Conservation (phyloP, 805 yeast species). For the Pichia scutulata region DNA sequence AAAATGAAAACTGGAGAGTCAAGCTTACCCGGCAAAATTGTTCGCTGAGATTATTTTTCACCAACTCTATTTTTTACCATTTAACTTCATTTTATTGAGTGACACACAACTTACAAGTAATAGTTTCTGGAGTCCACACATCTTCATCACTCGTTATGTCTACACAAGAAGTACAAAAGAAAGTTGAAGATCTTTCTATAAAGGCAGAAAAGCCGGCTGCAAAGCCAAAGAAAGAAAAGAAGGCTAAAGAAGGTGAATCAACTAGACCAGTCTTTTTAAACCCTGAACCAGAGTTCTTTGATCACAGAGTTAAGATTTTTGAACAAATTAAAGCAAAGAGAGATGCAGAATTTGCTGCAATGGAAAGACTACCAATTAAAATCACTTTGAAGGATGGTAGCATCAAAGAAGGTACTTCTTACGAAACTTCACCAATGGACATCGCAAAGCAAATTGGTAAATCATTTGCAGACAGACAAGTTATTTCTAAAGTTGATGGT, state of each 20-base stretch:
- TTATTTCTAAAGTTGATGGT: conserved; percentile 87
- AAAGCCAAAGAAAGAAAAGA: conserved; percentile 16
- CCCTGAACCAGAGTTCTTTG: conserved; percentile 82
- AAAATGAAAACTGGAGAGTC: background rate
- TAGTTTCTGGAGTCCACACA: background rate
- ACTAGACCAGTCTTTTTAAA: conserved; percentile 43
- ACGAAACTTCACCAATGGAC: conserved; percentile 85
- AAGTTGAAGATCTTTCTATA: conserved; percentile 40
- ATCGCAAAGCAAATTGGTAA: conserved; percentile 81
- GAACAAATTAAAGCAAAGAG: conserved; percentile 72
- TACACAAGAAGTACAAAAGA: conserved; percentile 38
- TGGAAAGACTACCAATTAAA: conserved; percentile 52
- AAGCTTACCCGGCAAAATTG: conserved; percentile 7
- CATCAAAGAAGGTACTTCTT: conserved; percentile 67
- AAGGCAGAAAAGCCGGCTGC: conserved; percentile 14
- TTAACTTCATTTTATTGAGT: background rate
- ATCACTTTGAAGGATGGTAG: conserved; percentile 86
- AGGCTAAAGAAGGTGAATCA: conserved; percentile 28
- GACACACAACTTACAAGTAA: background rate
- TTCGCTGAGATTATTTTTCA: background rate
- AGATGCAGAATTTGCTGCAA: conserved; percentile 61
- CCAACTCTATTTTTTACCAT: background rate
- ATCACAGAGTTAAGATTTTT: conserved; percentile 68
- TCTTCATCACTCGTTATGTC: conserved; percentile 9
- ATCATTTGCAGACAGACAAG: conserved; percentile 81